A percentile compares a stretch with the other conserved stretches of the same genome.
These are phyloP conservation scores for Russula earlei DNA, from an alignment of 768 basidiomycete species.

Conservation along the genomic window DNA sequence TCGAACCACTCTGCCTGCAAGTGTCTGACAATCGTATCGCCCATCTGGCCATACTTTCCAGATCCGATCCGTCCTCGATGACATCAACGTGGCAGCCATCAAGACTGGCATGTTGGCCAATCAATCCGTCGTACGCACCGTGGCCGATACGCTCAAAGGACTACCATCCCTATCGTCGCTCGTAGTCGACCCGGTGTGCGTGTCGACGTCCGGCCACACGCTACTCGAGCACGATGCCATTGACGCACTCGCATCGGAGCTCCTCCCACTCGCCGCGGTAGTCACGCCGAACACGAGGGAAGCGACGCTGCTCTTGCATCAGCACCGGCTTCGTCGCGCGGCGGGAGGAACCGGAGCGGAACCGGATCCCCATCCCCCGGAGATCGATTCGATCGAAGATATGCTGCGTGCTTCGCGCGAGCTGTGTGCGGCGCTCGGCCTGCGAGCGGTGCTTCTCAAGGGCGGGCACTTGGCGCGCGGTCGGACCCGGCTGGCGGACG, in stretches of 20 bases:
- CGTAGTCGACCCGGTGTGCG: constrained; percentile 84
- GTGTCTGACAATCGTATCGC: not conserved
- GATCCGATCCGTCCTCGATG: constrained; percentile 62
- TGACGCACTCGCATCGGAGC: constrained; percentile 42
- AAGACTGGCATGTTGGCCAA: constrained; percentile 90
- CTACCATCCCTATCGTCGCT: constrained; percentile 36
- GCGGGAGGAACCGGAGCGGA: not conserved
- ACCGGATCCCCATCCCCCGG: not conserved
- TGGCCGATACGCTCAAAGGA: constrained; percentile 43
- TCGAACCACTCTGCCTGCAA: not conserved
- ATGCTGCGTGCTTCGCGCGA: constrained; percentile 50
- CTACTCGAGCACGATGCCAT: constrained; percentile 64
- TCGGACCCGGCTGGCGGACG: constrained; percentile 33
- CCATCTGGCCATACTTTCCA: no score
- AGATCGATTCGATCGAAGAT: constrained; percentile 41
- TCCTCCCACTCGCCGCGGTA: constrained; percentile 62
- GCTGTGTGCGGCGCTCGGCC: constrained; percentile 37
- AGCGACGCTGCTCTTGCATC: constrained; percentile 56
- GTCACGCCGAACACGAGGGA: constrained; percentile 85
- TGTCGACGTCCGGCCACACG: constrained; percentile 81
- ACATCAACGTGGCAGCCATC: constrained; percentile 61
- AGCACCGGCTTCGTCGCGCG: constrained; percentile 1
- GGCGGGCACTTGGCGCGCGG: constrained; percentile 61
- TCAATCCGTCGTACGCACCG: constrained; percentile 39
- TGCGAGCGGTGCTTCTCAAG: constrained; percentile 63